Conservation (phyloP, 2,329 filamentous ascomycete species). For the Venturia effusa region DNA sequence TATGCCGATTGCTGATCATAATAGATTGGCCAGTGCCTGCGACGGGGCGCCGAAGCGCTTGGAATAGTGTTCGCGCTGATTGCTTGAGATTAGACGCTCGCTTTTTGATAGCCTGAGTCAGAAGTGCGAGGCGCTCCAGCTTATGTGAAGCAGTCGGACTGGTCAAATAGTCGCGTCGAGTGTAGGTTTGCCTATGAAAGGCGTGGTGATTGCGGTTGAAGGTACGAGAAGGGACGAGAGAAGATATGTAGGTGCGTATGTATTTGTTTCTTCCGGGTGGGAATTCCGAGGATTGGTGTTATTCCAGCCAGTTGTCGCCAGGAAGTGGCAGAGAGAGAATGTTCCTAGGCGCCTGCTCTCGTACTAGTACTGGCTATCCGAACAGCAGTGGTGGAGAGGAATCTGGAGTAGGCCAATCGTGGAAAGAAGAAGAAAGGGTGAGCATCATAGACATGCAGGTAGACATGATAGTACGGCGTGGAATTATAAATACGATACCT, state of each 20-base stretch:
- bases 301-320: not conserved
- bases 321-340: not conserved
- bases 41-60: not conserved
- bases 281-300: not conserved
- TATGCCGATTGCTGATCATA: not conserved
- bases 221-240: not conserved
- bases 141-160: not conserved
- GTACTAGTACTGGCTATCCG: not conserved
- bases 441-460: not conserved
- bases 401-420: not conserved
- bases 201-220: not conserved
- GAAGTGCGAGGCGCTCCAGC: not conserved
- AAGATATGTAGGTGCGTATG: not conserved
- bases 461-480: not conserved
- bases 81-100: not conserved
- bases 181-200: not conserved
- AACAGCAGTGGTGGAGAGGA: not conserved
- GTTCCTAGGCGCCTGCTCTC: not conserved
- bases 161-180: not conserved
- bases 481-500: not conserved
- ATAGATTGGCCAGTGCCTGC: not conserved
- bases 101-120: not conserved
- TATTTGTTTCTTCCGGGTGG: not conserved
- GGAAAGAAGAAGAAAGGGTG: not conserved
- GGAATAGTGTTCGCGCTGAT: not conserved